Conservation (phyloP, 106 monocot genomes). For the Dioscorea alata region DNA sequence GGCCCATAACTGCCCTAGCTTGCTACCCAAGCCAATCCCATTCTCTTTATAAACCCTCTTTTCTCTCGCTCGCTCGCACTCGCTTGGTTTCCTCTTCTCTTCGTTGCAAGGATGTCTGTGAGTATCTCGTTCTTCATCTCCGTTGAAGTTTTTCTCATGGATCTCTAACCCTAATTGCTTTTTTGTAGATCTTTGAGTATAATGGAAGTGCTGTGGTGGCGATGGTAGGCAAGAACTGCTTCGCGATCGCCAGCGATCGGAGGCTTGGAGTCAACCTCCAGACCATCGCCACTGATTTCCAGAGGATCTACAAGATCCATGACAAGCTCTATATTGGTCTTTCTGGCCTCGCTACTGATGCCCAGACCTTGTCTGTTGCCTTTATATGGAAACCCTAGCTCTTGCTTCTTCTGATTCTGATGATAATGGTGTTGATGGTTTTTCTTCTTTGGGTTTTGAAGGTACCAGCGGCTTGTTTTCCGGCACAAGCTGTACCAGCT, state of each 20-base stretch:
- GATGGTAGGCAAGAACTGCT: conserved; percentile 19
- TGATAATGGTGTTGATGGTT: neutral
- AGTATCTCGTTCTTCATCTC: too few species aligned
- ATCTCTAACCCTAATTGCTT: too few species aligned
- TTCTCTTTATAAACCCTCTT: too few species aligned
- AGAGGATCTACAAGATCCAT: conserved; percentile 19
- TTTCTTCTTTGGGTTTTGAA: neutral
- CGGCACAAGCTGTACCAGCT: conserved; percentile 17
- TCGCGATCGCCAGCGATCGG: conserved; percentile 22
- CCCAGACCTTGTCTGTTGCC: conserved; percentile 4
- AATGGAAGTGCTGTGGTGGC: conserved; percentile 22
- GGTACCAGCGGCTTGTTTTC: conserved; percentile 16
- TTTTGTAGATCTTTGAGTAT: conserved; percentile 17
- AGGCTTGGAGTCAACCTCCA: conserved; percentile 17
- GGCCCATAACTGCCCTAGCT: too few species aligned
- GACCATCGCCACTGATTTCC: conserved; percentile 19
- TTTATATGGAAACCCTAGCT: neutral
- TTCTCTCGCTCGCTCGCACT: too few species aligned
- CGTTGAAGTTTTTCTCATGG: too few species aligned
- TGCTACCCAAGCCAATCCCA: too few species aligned
- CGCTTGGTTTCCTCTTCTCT: too few species aligned
- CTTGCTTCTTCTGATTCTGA: neutral
- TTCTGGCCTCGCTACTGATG: conserved; percentile 20
- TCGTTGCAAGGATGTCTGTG: too few species aligned
- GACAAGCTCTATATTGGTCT: conserved; percentile 20